phyloP scores from a whole-genome alignment of 2,329 filamentous ascomycete species.

The Lachnellula suecica region DNA sequence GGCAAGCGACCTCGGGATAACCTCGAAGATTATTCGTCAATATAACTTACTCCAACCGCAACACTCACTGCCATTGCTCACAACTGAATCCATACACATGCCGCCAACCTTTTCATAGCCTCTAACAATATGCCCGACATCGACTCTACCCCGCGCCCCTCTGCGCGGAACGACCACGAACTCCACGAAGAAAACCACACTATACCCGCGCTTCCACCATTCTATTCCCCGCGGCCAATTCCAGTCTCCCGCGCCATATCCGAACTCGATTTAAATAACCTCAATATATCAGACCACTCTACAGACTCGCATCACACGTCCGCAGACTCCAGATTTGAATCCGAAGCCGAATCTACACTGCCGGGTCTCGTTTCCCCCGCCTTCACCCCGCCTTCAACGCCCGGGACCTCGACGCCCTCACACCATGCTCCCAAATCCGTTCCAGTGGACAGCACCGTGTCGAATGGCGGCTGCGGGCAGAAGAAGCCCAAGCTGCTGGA shows the following conservation, averaged over 20 bases:
- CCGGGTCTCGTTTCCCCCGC: conserved; percentile 73
- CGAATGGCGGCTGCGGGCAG: conserved; percentile 54
- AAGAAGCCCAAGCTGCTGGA: conserved; percentile 72
- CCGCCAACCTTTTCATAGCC: neutral
- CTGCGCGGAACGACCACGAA: conserved; percentile 20
- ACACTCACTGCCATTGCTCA: neutral
- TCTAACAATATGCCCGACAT: conserved; percentile 17
- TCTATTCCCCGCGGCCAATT: conserved; percentile 35
- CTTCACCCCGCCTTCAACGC: conserved; percentile 72
- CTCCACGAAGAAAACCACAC: conserved; percentile 22
- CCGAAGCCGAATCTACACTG: conserved; percentile 18
- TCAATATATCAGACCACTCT: conserved; percentile 7
- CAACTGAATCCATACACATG: conserved; percentile 1
- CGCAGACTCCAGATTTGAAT: conserved; percentile 11
- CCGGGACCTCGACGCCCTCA: conserved; percentile 55
- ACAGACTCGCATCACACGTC: conserved; percentile 10
- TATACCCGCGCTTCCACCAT: conserved; percentile 30
- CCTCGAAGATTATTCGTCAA: neutral
- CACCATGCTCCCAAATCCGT: conserved; percentile 32
- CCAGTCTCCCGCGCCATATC: conserved; percentile 34
- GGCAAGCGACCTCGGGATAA: neutral
- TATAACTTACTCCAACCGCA: neutral
- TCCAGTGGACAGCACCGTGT: conserved; percentile 58
- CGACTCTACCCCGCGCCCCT: conserved; percentile 6
- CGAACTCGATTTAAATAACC: conserved; percentile 32